A percentile compares a stretch with the other conserved stretches of the same genome.
Conservation (phyloP, 306 rosid species). For the Cucumis melo region DNA sequence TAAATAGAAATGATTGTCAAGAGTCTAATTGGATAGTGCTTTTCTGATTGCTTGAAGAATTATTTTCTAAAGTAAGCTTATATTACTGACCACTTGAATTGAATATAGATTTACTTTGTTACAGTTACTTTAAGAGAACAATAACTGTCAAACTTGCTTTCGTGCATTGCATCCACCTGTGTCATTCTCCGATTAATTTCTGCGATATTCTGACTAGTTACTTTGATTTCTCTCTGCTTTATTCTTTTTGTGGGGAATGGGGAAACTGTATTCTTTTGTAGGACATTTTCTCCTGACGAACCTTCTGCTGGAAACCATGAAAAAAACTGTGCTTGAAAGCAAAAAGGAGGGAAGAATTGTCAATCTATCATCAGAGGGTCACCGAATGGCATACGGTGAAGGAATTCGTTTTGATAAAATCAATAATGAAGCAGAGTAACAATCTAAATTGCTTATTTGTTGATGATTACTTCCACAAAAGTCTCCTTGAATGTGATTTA, state of each 20-base stretch:
- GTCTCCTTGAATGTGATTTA: not conserved
- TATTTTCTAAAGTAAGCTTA: not conserved
- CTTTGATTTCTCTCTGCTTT: not conserved
- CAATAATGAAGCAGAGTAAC: conserved; percentile 56
- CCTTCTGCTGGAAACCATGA: conserved; percentile 72
- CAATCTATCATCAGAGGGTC: conserved; percentile 50
- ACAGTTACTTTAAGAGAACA: not conserved
- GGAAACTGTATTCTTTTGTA: conserved; percentile 1
- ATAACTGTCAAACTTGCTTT: not conserved
- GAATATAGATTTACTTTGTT: not conserved
- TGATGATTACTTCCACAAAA: not conserved
- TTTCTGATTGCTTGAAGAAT: not conserved
- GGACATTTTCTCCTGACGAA: conserved; percentile 79
- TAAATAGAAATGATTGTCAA: not conserved
- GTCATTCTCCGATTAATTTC: not conserved
- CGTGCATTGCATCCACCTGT: not conserved
- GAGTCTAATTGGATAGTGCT: not conserved
- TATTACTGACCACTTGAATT: not conserved
- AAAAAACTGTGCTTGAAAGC: conserved; percentile 44
- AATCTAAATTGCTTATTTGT: conserved; percentile 14
- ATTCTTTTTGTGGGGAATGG: not conserved
- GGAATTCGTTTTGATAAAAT: conserved; percentile 57
- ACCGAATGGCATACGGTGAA: conserved; percentile 33
- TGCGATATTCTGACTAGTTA: not conserved
- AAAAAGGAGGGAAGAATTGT: conserved; percentile 66